phyloP scores from a whole-genome alignment of 2,329 filamentous ascomycete species.

The Fusarium clavum region DNA sequence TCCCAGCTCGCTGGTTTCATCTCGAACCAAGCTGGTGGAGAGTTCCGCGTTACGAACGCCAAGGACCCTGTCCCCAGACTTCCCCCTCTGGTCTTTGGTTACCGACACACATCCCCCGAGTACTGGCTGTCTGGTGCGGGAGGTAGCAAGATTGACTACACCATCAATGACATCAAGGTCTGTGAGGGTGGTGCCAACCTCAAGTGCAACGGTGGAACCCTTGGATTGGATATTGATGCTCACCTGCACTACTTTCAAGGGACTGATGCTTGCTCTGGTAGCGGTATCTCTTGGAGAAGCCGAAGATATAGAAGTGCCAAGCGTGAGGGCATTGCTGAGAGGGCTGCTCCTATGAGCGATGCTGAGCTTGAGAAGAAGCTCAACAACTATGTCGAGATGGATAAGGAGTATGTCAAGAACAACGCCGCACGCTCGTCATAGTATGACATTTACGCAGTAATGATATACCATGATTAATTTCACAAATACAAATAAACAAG shows the following conservation, averaged over 20 bases:
- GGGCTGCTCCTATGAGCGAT: conserved; percentile 43
- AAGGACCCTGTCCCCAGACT: conserved; percentile 76
- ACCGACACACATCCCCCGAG: conserved; percentile 76
- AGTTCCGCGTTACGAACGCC: conserved; percentile 74
- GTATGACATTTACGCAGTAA: neutral
- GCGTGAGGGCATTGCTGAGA: conserved; percentile 4
- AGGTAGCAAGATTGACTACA: conserved; percentile 51
- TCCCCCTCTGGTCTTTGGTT: conserved; percentile 70
- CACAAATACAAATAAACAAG: neutral
- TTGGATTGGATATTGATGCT: conserved; percentile 57
- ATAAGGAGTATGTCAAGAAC: conserved; percentile 48
- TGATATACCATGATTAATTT: neutral
- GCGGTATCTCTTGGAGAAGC: conserved; percentile 44
- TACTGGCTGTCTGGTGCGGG: conserved; percentile 67
- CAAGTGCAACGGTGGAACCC: conserved; percentile 63
- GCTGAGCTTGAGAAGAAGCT: conserved; percentile 55
- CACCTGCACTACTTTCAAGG: conserved; percentile 63
- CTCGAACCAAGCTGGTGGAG: conserved; percentile 61
- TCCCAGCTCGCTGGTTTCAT: conserved; percentile 65
- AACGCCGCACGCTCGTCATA: conserved; percentile 24
- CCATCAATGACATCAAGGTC: conserved; percentile 55
- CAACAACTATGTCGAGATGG: conserved; percentile 52
- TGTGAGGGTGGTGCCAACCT: conserved; percentile 62
- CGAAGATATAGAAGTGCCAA: conserved; percentile 22
- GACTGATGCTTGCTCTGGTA: conserved; percentile 55